Percentiles rank a stretch among this genome's conserved stretches.
Conservation (phyloP, 441 rosid genomes). For the Heliophila coronopifolia region DNA sequence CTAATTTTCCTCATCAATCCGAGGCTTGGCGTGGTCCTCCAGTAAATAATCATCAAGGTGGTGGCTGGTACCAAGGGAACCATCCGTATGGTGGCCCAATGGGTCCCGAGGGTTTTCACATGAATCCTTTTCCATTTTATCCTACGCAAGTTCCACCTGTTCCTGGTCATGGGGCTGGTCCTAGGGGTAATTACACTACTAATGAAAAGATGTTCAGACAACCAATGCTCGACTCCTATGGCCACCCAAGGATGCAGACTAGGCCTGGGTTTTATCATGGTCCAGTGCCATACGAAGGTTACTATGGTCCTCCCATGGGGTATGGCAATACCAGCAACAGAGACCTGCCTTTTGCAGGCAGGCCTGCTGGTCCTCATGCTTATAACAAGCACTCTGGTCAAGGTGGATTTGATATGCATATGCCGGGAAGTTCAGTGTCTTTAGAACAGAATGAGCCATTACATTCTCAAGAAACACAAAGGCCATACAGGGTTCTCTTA, state of each 20-base stretch:
- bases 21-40: slow-evolving; percentile 81
- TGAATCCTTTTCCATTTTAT: slow-evolving; percentile 83
- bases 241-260: slow-evolving; percentile 72
- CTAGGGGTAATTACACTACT: slow-evolving; percentile 61
- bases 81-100: slow-evolving; percentile 71
- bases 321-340: slow-evolving; percentile 61
- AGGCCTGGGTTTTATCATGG: slow-evolving; percentile 90
- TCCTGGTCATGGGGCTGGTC: slow-evolving; percentile 60
- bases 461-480: slow-evolving; percentile 48
- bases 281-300: slow-evolving; percentile 69
- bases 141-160: slow-evolving; percentile 62
- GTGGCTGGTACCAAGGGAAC: slow-evolving; percentile 86
- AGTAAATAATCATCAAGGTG: slow-evolving; percentile 72
- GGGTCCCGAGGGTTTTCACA: slow-evolving; percentile 71
- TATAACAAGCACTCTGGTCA: slow-evolving; percentile 56
- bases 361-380: slow-evolving; percentile 56
- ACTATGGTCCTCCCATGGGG: slow-evolving; percentile 81
- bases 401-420: slow-evolving; percentile 56
- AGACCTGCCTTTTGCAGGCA: slow-evolving; percentile 69
- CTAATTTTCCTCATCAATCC: slow-evolving; percentile 55
- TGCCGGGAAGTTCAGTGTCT: slow-evolving; percentile 35
- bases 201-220: slow-evolving; percentile 78
- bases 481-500: slow-evolving; percentile 66
- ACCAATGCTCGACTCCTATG: slow-evolving; percentile 68
- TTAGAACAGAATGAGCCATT: slow-evolving; percentile 49